Percentiles rank a stretch among this genome's conserved stretches.
Conservation (phyloP, 495 filamentous ascomycete species). For the Xylaria grammica region DNA sequence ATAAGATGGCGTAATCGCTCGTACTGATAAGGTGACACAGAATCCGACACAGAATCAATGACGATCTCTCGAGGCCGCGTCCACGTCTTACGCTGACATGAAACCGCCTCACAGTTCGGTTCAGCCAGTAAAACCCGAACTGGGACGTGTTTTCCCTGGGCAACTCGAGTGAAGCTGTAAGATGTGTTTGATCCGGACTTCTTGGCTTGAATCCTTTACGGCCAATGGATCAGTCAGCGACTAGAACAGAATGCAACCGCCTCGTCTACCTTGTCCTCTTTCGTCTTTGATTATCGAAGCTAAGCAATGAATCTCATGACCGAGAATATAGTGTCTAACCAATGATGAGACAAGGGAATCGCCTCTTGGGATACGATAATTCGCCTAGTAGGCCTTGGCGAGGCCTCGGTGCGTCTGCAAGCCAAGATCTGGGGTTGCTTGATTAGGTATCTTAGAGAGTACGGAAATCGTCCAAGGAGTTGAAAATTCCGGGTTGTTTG, state of each 20-base stretch:
- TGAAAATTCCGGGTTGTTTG: not conserved
- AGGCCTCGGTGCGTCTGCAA: not conserved
- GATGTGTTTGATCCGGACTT: not conserved
- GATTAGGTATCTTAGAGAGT: not conserved
- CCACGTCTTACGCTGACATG: not conserved
- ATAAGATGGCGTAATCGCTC: not conserved
- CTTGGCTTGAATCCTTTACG: not conserved
- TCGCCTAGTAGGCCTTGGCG: not conserved
- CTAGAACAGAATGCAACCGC: not conserved
- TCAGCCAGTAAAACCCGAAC: not conserved
- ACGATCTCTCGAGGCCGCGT: not conserved
- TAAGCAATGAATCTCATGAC: not conserved
- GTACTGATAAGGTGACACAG: not conserved
- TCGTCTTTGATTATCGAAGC: not conserved
- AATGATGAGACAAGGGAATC: not conserved
- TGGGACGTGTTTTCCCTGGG: not conserved
- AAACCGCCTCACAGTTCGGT: not conserved
- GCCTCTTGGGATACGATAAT: not conserved
- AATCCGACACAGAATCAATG: not conserved
- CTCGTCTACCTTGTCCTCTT: not conserved
- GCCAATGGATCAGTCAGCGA: not conserved
- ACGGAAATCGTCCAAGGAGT: not conserved
- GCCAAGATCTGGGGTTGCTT: conserved; percentile 4
- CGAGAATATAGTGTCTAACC: not conserved
- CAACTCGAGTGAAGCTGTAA: not conserved